Evolutionary conservation across 1,284 basidiomycete genomes (phyloP).

Genomic region (Naganishia albida): DNA sequence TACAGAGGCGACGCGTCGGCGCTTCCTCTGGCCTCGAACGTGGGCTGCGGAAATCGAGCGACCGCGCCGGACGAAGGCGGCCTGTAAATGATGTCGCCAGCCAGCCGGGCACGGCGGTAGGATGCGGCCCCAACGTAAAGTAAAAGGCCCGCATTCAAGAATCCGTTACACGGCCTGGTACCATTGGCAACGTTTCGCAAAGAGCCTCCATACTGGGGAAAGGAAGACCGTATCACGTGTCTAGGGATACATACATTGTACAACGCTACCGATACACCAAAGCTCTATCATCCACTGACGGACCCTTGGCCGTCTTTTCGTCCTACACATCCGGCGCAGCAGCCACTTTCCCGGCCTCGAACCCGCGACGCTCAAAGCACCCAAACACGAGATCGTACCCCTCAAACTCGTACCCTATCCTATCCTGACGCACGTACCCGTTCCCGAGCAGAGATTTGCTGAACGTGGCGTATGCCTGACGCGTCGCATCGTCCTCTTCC

Average conservation of each 20-base stretch:
- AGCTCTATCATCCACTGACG: background rate
- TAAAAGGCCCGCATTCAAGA: too few relatives aligned
- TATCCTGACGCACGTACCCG: constrained; percentile 72
- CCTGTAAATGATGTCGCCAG: too few relatives aligned
- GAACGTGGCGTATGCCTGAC: constrained; percentile 45
- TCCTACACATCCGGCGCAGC: constrained; percentile 23
- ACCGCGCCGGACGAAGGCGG: too few relatives aligned
- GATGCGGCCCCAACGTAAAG: too few relatives aligned
- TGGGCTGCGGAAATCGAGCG: too few relatives aligned
- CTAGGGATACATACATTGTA: constrained; percentile 4
- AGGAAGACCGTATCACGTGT: background rate
- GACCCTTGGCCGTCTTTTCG: background rate
- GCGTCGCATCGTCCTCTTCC: constrained; percentile 39
- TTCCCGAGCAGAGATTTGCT: constrained; percentile 44
- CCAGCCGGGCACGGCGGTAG: too few relatives aligned
- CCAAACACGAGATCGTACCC: constrained; percentile 93
- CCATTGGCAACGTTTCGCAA: too few relatives aligned
- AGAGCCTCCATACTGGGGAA: too few relatives aligned
- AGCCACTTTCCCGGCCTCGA: constrained; percentile 42
- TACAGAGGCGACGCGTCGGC: too few relatives aligned
- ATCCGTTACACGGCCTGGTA: too few relatives aligned
- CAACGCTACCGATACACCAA: constrained; percentile 8
- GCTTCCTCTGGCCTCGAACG: too few relatives aligned
- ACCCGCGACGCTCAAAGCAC: constrained; percentile 67
- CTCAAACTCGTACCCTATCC: constrained; percentile 97